Evolutionary conservation across 495 filamentous ascomycete genomes (phyloP).

Genomic region (Cercophora sp.): DNA sequence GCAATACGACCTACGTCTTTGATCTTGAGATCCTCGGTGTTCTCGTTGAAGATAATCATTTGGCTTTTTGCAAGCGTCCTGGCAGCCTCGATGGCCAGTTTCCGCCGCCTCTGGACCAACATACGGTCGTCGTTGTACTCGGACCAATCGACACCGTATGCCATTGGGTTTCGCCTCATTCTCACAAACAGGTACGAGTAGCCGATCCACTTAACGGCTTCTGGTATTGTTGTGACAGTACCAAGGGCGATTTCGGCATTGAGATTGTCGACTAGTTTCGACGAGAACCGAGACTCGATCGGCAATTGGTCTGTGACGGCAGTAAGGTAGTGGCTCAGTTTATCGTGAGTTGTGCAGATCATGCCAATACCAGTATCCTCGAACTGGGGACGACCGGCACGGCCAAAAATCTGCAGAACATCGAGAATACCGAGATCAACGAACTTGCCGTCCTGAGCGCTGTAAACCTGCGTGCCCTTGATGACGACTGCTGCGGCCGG

Average conservation of each 20-base stretch:
- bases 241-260: conserved; percentile 94
- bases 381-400: conserved; percentile 95
- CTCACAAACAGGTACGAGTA: conserved; percentile 97
- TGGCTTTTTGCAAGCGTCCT: conserved; percentile 81
- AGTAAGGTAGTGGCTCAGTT: conserved; percentile 82
- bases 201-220: conserved; percentile 94
- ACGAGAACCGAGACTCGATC: conserved; percentile 90
- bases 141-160: conserved; percentile 95
- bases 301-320: conserved; percentile 94
- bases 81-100: conserved; percentile 84
- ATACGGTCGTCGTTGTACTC: conserved; percentile 83
- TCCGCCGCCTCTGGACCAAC: conserved; percentile 73
- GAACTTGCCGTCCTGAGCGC: conserved; percentile 91
- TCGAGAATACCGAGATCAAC: conserved; percentile 95
- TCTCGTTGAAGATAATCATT: conserved; percentile 98
- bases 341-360: conserved; percentile 93
- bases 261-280: conserved; percentile 88
- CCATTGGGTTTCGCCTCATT: conserved; percentile 85
- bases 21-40: conserved; percentile 80
- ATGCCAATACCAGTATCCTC: conserved; percentile 94
- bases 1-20: conserved; percentile 97
- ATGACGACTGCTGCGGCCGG: conserved; percentile 96
- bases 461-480: conserved; percentile 96
- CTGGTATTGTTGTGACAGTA: conserved; percentile 90
- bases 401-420: conserved; percentile 97